Evolutionary conservation across 2,329 filamentous ascomycete species (phyloP), one percentile per base, ranked within the genome.

Genomic region (Fusarium sp.): DNA sequence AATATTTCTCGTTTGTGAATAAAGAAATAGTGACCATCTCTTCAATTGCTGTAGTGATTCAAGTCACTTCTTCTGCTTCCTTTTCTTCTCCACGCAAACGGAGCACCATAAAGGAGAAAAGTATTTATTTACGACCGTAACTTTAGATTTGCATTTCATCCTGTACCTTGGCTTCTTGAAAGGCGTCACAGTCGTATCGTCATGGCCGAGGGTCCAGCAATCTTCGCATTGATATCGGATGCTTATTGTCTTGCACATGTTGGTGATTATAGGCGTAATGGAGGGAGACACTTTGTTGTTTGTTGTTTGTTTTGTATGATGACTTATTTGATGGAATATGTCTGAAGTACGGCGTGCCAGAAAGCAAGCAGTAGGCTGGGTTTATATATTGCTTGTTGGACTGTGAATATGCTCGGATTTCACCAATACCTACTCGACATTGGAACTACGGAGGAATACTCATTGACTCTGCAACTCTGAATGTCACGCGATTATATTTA

Each of bases 381-480:
- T 7, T 38, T 28, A 53, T 53, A 38, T 21, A 38, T 8, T 21
- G 15, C 19, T 16, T 16, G 3, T 11, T 25, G 3, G 13, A 5
- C 33, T 28, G 12, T 38, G 23, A 38, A n/a, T 38, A n/a, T 25
- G 5, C 10, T 2, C 18, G 11, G 15, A 6, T 9, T 9, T 28
- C 6, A 10, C 4, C 8, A 19, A 19, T 33, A 19, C 6, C 10
- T 13, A 7, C 12, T 33, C 4, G 6, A 19, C 5, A 33, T 10
- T 5, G 6, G 15, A 23, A 4, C 21, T 15, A 33, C 12, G 9
- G 12, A 33, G 16, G 21, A 5, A 23, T 0, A 13, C 8, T 19
- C 16, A 23, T 2, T 23, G 4, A 19, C 8, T 23, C 4, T 9
- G 6, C 6, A 19, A 3, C 5, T 10, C 6, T 3, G 4, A 19